These are phyloP conservation scores for Cucurbita ficifolia DNA, from an alignment of 306 rosid genomes.

Conservation along the genomic window DNA sequence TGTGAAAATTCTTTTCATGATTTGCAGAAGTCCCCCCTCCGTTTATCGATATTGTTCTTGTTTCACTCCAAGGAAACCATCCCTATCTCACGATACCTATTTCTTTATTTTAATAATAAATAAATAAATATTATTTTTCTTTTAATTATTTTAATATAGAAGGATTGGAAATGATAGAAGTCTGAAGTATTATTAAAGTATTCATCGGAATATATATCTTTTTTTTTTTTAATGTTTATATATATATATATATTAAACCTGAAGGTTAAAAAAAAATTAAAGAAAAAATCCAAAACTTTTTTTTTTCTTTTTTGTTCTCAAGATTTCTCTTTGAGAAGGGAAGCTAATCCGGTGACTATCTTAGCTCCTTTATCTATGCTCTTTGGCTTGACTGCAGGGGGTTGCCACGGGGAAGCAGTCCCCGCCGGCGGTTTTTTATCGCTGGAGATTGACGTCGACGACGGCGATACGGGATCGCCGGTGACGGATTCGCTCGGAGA, in stretches of 20 bases:
- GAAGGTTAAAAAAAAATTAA: not conserved
- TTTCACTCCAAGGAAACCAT: not conserved
- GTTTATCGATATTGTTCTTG: constrained; percentile 1
- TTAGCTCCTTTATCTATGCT: constrained; percentile 58
- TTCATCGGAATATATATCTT: not conserved
- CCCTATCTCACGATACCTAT: not conserved
- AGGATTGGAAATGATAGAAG: not conserved
- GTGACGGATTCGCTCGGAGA: not conserved
- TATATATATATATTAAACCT: constrained; percentile 1
- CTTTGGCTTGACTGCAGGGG: constrained; percentile 80
- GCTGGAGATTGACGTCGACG: not conserved
- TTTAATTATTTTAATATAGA: not conserved
- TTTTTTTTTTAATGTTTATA: not conserved
- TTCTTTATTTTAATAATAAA: not conserved
- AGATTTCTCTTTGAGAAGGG: constrained; percentile 62
- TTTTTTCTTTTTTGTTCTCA: not conserved
- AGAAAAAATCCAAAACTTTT: constrained; percentile 14
- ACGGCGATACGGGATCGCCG: no score
- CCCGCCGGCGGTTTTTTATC: constrained; percentile 8
- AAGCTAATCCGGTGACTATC: constrained; percentile 87
- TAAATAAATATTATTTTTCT: not conserved
- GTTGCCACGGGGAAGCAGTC: constrained; percentile 38
- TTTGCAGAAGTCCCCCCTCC: no score
- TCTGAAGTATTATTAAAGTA: not conserved
- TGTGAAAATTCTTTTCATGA: no score